Evolutionary conservation across 495 filamentous ascomycete genomes (phyloP), one percentile per base, ranked within the genome.

Genomic region (Lepraria neglecta): DNA sequence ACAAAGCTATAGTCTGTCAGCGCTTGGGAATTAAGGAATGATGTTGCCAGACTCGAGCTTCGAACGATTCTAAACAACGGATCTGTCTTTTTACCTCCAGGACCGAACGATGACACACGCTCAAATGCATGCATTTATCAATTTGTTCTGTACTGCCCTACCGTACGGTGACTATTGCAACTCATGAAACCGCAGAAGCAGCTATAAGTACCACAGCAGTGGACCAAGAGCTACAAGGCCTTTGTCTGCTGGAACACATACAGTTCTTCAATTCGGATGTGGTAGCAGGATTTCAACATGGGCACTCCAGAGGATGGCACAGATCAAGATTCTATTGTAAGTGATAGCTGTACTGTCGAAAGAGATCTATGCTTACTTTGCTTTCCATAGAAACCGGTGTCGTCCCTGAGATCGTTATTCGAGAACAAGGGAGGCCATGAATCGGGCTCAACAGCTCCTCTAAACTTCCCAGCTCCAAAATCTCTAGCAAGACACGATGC

Each of bases 341-440:
- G 78, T 69, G 33, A 12, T 3, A 27, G 24, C n/a, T 27, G 17
- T 24, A 63, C 68, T 47, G 56, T 48, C 68, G 43, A 59, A 59
- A 42, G 50, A 50, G 64, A 69, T 60, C 71, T 52, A 56, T 53
- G 56, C 59, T 65, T 27, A 60, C 62, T 53, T 47, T 46, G 17
- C 12, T 56, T 15, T 48, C 44, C 64, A 43, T 64, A 81, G 78
- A 78, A 82, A 77, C 89, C 94, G 0, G 94, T 98, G 30, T 98
- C 94, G 46, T 95, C 92, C 50, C 78, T 97, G 38, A 82, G 90
- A 52, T 94, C 91, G 46, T 87, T 92, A 70, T 98, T 98, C 69
- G 94, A 98, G 78, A 87, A 87, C 60, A 85, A 96, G 71, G 81
- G 86, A 43, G 82, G 82, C 65, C 69, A 76, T 56, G 82, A 75